Evolutionary conservation across 2,329 filamentous ascomycete species (phyloP).

Genomic region (Trichoderma guizhouense): DNA sequence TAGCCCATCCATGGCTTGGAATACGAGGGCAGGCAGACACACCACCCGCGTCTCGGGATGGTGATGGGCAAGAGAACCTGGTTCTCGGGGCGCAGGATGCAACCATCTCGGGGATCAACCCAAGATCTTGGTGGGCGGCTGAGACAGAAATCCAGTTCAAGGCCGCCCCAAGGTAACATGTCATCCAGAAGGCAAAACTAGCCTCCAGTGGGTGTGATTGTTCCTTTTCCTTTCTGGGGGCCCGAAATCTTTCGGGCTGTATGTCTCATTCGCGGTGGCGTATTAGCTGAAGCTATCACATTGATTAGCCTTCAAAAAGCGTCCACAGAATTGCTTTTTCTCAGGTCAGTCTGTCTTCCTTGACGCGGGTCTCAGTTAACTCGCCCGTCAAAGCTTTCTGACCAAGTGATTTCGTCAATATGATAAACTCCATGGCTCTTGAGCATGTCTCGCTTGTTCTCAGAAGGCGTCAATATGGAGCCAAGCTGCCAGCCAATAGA

Average conservation of each 20-base stretch:
- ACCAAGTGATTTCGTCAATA: neutral
- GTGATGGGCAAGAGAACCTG: neutral
- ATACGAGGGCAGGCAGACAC: neutral
- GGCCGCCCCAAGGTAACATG: neutral
- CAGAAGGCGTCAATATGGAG: neutral
- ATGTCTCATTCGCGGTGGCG: neutral
- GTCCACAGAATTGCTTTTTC: neutral
- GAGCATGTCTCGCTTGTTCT: neutral
- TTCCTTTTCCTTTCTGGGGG: too few species aligned
- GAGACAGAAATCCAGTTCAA: neutral
- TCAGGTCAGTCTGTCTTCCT: neutral
- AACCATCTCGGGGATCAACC: neutral
- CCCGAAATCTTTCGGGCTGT: neutral
- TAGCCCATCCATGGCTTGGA: neutral
- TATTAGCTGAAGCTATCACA: neutral
- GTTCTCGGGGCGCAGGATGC: neutral
- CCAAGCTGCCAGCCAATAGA: neutral
- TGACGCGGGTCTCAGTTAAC: neutral
- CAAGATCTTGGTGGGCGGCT: neutral
- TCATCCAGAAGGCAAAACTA: neutral
- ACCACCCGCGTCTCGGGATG: neutral
- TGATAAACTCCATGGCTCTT: neutral
- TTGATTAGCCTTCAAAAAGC: neutral
- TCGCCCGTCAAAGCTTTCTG: neutral
- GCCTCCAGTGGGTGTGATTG: neutral